Conservation (phyloP, 2,329 filamentous ascomycete genomes). For the Colletotrichum shisoi region DNA sequence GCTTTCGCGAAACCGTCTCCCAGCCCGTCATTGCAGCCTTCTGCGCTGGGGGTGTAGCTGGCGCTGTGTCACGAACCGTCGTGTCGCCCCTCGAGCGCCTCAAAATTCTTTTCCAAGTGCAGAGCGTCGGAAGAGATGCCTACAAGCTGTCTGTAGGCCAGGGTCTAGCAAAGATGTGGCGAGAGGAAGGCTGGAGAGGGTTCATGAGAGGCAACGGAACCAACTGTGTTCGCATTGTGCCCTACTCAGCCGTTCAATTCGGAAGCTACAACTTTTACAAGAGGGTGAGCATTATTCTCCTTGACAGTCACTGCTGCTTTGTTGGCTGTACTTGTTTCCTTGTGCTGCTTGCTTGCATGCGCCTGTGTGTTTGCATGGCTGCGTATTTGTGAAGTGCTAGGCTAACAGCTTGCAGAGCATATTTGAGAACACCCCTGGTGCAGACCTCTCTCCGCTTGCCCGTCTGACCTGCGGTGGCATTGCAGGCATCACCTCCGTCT, state of each 20-base stretch:
- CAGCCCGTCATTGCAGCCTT: slow-evolving; percentile 92
- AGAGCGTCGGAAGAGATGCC: slow-evolving; percentile 87
- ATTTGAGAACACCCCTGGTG: slow-evolving; percentile 78
- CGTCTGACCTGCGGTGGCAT: slow-evolving; percentile 89
- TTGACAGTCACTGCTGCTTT: background rate
- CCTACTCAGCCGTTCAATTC: slow-evolving; percentile 97
- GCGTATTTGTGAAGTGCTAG: background rate
- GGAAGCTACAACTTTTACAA: slow-evolving; percentile 99
- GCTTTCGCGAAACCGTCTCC: slow-evolving; percentile 65
- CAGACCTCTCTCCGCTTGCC: slow-evolving; percentile 74
- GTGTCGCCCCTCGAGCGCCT: slow-evolving; percentile 94
- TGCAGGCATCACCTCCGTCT: slow-evolving; percentile 94
- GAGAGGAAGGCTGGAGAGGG: slow-evolving; percentile 93
- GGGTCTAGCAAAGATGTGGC: slow-evolving; percentile 93
- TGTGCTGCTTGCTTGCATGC: background rate
- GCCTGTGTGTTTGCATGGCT: background rate
- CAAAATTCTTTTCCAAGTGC: slow-evolving; percentile 97
- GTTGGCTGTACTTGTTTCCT: background rate
- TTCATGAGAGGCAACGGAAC: slow-evolving; percentile 99
- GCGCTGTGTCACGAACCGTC: slow-evolving; percentile 95
- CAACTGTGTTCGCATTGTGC: slow-evolving; percentile 97
- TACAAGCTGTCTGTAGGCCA: slow-evolving; percentile 93
- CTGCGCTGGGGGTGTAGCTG: slow-evolving; percentile 90
- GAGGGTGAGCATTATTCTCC: slow-evolving; percentile 61
- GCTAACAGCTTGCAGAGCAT: slow-evolving; percentile 61